Evolutionary conservation across 176 grass and related monocot genomes (phyloP).

Genomic region (Carex pumila): DNA sequence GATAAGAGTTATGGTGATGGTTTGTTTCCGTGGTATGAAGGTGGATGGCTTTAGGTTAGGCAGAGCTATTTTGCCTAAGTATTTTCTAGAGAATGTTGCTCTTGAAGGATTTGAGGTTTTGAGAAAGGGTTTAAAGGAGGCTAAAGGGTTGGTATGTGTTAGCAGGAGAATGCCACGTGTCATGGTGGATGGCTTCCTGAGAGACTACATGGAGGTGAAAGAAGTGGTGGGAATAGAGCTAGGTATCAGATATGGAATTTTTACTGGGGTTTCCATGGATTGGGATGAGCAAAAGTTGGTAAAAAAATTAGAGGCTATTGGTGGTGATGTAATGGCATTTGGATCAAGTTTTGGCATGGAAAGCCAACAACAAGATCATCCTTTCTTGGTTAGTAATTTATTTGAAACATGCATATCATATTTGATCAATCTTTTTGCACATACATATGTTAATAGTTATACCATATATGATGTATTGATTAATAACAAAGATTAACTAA

Average conservation of each 20-base stretch:
- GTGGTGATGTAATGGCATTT: constrained; percentile 20
- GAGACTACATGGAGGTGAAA: constrained; percentile 55
- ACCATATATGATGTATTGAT: neutral
- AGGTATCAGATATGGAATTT: constrained; percentile 2
- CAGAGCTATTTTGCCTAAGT: constrained; percentile 49
- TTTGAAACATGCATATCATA: neutral
- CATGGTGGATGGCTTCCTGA: constrained; percentile 68
- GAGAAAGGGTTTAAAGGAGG: constrained; percentile 33
- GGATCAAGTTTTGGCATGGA: constrained; percentile 14
- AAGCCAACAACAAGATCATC: neutral
- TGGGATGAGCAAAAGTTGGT: constrained; percentile 1
- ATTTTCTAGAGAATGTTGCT: constrained; percentile 48
- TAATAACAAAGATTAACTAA: neutral
- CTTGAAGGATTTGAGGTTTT: constrained; percentile 45
- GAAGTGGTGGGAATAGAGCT: constrained; percentile 31
- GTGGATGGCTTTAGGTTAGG: constrained; percentile 37
- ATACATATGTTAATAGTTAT: neutral
- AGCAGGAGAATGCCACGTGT: constrained; percentile 47
- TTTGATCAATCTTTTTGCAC: neutral
- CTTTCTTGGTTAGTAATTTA: constrained; percentile 18
- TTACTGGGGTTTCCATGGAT: neutral
- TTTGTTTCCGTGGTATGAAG: constrained; percentile 52
- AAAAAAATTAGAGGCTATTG: neutral
- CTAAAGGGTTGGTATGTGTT: constrained; percentile 35
- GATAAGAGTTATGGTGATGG: constrained; percentile 45